phyloP scores from a whole-genome alignment of 2,329 filamentous ascomycete genomes.

The Talaromyces sp. region DNA sequence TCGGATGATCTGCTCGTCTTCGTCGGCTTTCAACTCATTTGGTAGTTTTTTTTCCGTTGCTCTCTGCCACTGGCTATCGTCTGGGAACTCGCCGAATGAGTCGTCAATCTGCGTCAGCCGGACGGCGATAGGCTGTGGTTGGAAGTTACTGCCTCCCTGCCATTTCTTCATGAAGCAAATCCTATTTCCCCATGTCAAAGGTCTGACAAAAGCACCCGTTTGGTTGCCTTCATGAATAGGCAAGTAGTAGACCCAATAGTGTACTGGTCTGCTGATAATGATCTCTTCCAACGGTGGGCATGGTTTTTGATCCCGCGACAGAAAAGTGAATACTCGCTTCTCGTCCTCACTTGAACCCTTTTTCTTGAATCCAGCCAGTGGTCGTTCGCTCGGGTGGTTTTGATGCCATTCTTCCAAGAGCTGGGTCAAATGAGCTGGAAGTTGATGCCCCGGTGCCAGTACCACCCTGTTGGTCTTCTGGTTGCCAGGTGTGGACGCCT shows the following conservation, averaged over 20 bases:
- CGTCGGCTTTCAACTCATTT: not conserved
- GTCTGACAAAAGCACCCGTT: not conserved
- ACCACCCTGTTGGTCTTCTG: not conserved
- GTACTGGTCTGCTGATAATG: not conserved
- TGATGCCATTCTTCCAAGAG: constrained; percentile 14
- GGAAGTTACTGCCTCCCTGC: not conserved
- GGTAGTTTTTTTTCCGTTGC: not conserved
- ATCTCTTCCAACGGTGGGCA: not conserved
- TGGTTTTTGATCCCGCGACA: not conserved
- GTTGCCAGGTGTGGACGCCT: not conserved
- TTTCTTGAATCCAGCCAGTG: not conserved
- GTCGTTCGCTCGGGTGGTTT: not conserved
- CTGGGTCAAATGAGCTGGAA: constrained; percentile 7
- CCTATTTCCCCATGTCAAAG: not conserved
- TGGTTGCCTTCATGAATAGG: not conserved
- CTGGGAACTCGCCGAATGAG: constrained; percentile 3
- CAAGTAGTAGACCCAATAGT: constrained; percentile 6
- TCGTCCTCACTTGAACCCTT: not conserved
- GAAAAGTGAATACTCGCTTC: not conserved
- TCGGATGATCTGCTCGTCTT: not conserved
- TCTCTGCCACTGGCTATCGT: not conserved
- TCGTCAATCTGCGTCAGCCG: not conserved
- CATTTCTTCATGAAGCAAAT: constrained; percentile 10
- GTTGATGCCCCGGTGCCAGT: not conserved
- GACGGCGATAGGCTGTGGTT: constrained; percentile 1